These are phyloP conservation scores for Sclerotinia subarctica DNA, from an alignment of 2,329 filamentous ascomycete genomes.

Conservation along the genomic window DNA sequence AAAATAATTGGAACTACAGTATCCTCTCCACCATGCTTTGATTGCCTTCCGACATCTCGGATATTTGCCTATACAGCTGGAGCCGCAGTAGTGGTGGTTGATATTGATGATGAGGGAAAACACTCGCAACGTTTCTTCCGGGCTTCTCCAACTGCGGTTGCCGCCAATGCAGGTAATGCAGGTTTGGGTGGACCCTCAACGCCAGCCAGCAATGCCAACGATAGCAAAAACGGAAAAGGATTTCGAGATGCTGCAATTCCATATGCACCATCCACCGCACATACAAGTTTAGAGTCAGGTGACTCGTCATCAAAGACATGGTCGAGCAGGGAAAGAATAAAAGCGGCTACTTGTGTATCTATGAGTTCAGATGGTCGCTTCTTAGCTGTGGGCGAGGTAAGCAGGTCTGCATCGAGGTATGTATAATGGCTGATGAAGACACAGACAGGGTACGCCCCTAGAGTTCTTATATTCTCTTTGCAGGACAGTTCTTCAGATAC, in stretches of 20 bases:
- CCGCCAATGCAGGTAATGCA: conserved; percentile 54
- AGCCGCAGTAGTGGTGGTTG: conserved; percentile 86
- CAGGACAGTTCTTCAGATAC: conserved; percentile 75
- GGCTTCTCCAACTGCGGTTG: conserved; percentile 73
- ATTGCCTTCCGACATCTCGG: conserved; percentile 65
- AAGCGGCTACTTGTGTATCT: conserved; percentile 86
- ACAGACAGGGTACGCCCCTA: conserved; percentile 82
- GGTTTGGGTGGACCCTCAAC: conserved; percentile 51
- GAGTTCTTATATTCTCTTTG: conserved; percentile 85
- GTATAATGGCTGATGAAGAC: conserved; percentile 34
- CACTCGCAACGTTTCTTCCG: conserved; percentile 84
- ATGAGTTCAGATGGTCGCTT: conserved; percentile 84
- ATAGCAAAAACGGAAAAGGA: conserved; percentile 56
- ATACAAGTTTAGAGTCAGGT: conserved; percentile 48
- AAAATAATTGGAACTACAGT: conserved; percentile 91
- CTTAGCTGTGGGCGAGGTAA: conserved; percentile 82
- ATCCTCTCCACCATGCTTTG: conserved; percentile 79
- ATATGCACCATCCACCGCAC: conserved; percentile 39
- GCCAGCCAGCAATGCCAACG: conserved; percentile 57
- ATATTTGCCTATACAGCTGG: conserved; percentile 89
- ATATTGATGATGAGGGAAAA: conserved; percentile 63
- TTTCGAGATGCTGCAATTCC: conserved; percentile 46
- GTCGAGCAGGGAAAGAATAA: conserved; percentile 88
- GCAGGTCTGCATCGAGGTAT: conserved; percentile 30
- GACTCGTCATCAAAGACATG: conserved; percentile 73